Conservation (phyloP, 139 green algal genomes). For the Chlorella ohadii region DNA sequence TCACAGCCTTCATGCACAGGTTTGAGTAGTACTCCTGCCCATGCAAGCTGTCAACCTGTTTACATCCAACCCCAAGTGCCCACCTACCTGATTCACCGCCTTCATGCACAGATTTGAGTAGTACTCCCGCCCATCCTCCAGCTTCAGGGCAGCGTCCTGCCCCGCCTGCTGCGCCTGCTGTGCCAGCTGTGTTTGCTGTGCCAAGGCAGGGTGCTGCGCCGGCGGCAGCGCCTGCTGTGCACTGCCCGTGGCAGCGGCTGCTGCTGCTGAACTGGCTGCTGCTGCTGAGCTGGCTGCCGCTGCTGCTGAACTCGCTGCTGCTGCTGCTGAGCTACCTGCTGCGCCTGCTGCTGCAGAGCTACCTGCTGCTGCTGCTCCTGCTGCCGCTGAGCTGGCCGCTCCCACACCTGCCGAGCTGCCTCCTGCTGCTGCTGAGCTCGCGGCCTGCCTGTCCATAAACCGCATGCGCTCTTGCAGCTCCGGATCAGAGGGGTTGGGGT, state of each 20-base stretch:
- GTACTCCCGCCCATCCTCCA: slow-evolving; percentile 68
- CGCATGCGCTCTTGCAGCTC: slow-evolving; percentile 92
- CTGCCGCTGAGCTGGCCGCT: no score
- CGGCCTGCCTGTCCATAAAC: slow-evolving; percentile 72
- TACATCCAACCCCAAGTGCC: no score
- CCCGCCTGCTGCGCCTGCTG: background rate
- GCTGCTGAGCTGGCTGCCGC: background rate
- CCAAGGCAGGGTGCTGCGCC: background rate
- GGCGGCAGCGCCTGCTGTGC: background rate
- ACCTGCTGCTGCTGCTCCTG: background rate
- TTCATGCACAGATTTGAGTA: slow-evolving; percentile 91
- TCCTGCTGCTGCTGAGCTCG: background rate
- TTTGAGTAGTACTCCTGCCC: slow-evolving; percentile 89
- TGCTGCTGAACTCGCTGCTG: background rate
- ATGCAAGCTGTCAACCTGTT: no score
- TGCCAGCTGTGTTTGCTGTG: background rate
- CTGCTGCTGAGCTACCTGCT: no score
- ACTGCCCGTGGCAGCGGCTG: background rate
- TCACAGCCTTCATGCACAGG: slow-evolving; percentile 91
- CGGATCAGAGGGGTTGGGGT: slow-evolving; percentile 89
- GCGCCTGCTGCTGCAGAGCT: background rate
- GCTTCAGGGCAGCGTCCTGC: background rate
- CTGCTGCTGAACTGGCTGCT: background rate
- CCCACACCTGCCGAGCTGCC: background rate
- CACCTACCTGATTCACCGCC: slow-evolving; percentile 85